Evolutionary conservation across 805 yeast genomes (phyloP).

Genomic region (Candida methanosorbosa): DNA sequence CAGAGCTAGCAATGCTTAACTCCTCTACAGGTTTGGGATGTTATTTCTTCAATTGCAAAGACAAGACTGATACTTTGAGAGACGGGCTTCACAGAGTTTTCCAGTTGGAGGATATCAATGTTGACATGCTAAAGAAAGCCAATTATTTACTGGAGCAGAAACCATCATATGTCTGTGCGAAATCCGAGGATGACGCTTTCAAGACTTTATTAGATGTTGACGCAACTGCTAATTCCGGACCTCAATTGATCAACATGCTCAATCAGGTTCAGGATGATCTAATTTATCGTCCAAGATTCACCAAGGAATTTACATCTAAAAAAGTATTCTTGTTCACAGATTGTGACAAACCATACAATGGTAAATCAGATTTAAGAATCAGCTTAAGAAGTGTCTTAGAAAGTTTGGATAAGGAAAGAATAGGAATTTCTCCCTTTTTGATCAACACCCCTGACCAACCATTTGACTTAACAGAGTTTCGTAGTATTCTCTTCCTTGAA

Average conservation of each 20-base stretch:
- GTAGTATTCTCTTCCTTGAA: slow-evolving; percentile 36
- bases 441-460: slow-evolving; percentile 26
- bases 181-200: slow-evolving; percentile 4
- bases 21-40: slow-evolving; percentile 74
- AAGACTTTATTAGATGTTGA: slow-evolving; percentile 9
- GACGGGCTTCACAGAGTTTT: slow-evolving; percentile 42
- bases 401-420: slow-evolving; percentile 48
- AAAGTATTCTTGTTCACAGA: slow-evolving; percentile 69
- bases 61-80: slow-evolving; percentile 23
- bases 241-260: slow-evolving; percentile 35
- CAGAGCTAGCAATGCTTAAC: slow-evolving; percentile 53
- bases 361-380: slow-evolving; percentile 29
- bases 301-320: slow-evolving; percentile 40
- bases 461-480: slow-evolving; percentile 42
- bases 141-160: slow-evolving; percentile 41
- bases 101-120: slow-evolving; percentile 45
- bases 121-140: slow-evolving; percentile 46
- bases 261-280: slow-evolving; percentile 49
- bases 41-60: slow-evolving; percentile 43
- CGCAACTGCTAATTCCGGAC: slow-evolving; percentile 17
- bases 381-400: slow-evolving; percentile 47
- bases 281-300: slow-evolving; percentile 26
- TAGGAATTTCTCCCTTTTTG: slow-evolving; percentile 58
- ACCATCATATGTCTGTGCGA: slow-evolving; percentile 1
- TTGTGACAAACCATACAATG: slow-evolving; percentile 57